Evolutionary conservation across 1,284 basidiomycete species (phyloP), one percentile per base, ranked within the genome.

Genomic region (Tylopilus microsporus): DNA sequence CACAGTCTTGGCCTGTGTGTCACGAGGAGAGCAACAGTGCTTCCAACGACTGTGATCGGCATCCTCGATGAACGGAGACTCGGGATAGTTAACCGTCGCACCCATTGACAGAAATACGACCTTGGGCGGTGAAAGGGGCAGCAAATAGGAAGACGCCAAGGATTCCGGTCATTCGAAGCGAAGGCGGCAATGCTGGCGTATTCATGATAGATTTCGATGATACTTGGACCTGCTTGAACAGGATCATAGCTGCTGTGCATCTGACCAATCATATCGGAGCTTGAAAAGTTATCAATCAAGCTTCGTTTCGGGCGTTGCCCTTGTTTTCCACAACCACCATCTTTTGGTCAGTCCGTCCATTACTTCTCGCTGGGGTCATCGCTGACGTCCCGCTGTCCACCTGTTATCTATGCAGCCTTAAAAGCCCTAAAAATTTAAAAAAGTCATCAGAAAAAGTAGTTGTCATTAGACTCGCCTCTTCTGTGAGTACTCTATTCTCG

Each of bases 361-460:
- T 43, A 36, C 45, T 6, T 25, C 55, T 55, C 53, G 57, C 49
- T 45, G 55, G 45, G 57, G 52, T 12, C 58, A 34, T 47, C 21
- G 41, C 59, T 74, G 48, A 71, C 59, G 5, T 57, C 58, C 68
- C 65, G 54, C 62, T 61, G 65, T 68, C 11, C 36, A 13, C 11
- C 13, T 13, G 11, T 37, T 13, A 10, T 37, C 50, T 18, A 37
- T 53, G 45, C 55, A 81, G 81, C 61, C 60, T 62, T 80, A 73
- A 72, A 73, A 74, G 69, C 50, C 65, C 63, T 66, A 72, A 74
- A 74, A 83, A 82, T 75, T 77, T 75, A 79, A 81, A 82, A 83
- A 82, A 77, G 71, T 58, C 61, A 48, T 77, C 77, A 79, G 77
- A 75, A 76, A 80, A 82, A 86, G 80, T 82, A 83, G 86, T 89